Evolutionary conservation across 2,329 filamentous ascomycete species (phyloP), one percentile per base, ranked within the genome.

Genomic region (Elsinoe fawcettii): DNA sequence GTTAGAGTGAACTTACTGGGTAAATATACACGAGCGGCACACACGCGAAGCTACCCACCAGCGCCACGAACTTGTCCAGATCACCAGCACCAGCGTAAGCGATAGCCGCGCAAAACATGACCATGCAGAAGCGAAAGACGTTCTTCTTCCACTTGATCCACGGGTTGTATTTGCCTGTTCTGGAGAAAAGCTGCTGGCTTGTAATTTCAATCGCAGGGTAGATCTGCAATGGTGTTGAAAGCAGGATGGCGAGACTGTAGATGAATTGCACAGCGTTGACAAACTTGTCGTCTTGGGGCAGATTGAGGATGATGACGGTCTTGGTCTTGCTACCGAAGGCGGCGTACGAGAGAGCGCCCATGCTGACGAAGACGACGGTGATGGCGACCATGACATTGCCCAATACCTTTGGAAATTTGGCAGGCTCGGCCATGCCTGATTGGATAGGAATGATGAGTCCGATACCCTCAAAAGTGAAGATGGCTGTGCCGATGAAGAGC

Each of bases 101-200:
- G 63, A 99, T 87, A 59, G 84, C 73, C 0, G 91, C 88, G 67
- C 93, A 97, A 22, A 93, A 73, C 66, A 88, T 82, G 53, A 97
- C 93, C 61, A 96, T 83, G 68, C 92, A 85, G 78, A 97, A 99
- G 56, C 93, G 86, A 77, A 96, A 99, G 32, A 87, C 77, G 65
- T 99, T 99, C 83, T 99, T 99, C 79, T 97, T 88, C 93, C 93
- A 99, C 77, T 99, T 99, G 77, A 99, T 95, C 69, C 89, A 93
- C 0, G 90, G 91, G 69, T 97, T 96, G 75, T 96, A 96, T 74
- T 99, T 99, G 65, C 93, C 91, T 61, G 90, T 96, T 68, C 87
- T 81, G 22, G 88, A 95, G 72, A 97, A 99, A 5, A 97, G 79
- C 63, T 90, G 90, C 65, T 95, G 96, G 73, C 95, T 91, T 32